These are phyloP conservation scores for Kodamaea hsintzibuensis DNA, from an alignment of 805 yeast species.

Conservation along the genomic window DNA sequence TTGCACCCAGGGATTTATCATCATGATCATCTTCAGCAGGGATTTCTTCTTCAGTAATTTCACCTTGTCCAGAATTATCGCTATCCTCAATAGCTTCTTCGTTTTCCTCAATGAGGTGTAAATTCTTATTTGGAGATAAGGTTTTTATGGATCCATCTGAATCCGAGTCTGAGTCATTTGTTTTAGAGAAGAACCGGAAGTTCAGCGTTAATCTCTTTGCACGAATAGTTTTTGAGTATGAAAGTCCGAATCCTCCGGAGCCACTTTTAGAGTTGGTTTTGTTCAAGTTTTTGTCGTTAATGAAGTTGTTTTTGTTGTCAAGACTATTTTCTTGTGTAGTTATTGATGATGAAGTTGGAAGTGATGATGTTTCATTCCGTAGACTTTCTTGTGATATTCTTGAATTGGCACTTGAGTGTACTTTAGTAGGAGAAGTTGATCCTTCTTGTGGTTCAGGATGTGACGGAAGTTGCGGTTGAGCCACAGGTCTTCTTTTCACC, in stretches of 20 bases:
- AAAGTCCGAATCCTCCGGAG: constrained; percentile 8
- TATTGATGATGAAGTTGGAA: no score
- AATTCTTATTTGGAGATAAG: constrained; percentile 6
- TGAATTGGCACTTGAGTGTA: not conserved
- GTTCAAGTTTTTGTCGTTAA: not conserved
- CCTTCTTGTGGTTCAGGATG: not conserved
- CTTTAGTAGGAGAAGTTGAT: not conserved
- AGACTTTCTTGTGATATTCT: not conserved
- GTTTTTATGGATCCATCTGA: constrained; percentile 16
- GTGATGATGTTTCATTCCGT: not conserved
- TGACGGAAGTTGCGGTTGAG: not conserved
- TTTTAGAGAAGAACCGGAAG: constrained; percentile 12
- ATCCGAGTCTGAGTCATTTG: constrained; percentile 14
- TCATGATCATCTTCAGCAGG: constrained; percentile 13
- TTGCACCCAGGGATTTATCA: not conserved
- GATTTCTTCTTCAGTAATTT: constrained; percentile 17
- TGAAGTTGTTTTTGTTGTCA: not conserved
- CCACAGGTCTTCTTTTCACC: not conserved
- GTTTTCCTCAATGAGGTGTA: constrained; percentile 10
- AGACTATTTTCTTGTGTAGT: not conserved
- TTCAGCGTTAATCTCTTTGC: constrained; percentile 6
- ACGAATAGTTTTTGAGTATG: constrained; percentile 15
- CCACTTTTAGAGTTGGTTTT: not conserved
- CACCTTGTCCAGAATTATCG: constrained; percentile 10
- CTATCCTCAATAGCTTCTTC: constrained; percentile 23